A percentile compares a stretch with the other conserved stretches of the same genome.
phyloP scores from a whole-genome alignment of 176 grass and related monocot species.

The Chloris gayana region DNA sequence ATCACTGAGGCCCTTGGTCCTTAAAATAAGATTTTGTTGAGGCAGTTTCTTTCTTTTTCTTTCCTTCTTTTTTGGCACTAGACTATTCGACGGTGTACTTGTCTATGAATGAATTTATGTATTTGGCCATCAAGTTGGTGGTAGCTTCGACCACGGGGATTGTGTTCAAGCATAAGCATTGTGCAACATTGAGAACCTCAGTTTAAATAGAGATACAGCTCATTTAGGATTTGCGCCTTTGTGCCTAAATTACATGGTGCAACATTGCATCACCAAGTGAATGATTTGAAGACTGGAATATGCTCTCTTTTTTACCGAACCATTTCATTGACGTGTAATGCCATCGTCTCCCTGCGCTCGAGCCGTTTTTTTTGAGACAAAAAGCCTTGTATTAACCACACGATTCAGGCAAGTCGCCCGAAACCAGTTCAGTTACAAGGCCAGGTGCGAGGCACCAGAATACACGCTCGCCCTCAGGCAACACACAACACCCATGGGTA shows the following conservation, averaged over 20 bases:
- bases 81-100: constrained; percentile 42
- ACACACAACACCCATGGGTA: too few relatives aligned
- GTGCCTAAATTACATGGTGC: neutral
- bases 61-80: constrained; percentile 37
- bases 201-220: neutral
- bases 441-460: too few relatives aligned
- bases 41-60: constrained; percentile 37
- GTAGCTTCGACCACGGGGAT: constrained; percentile 46
- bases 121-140: constrained; percentile 59
- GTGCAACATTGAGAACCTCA: neutral
- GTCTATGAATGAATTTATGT: constrained; percentile 44
- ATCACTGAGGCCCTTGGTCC: constrained; percentile 52
- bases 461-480: too few relatives aligned
- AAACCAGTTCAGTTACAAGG: too few relatives aligned
- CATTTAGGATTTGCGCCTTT: neutral
- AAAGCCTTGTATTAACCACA: too few relatives aligned
- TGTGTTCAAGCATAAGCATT: constrained; percentile 46
- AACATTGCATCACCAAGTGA: neutral
- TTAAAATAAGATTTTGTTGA: constrained; percentile 57
- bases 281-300: neutral
- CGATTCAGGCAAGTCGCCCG: too few relatives aligned
- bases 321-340: neutral
- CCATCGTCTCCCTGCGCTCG: too few relatives aligned
- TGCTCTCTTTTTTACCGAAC: too few relatives aligned
- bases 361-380: too few relatives aligned